Conservation (phyloP, 2,329 filamentous ascomycete genomes). For the Alternaria metachromatica region DNA sequence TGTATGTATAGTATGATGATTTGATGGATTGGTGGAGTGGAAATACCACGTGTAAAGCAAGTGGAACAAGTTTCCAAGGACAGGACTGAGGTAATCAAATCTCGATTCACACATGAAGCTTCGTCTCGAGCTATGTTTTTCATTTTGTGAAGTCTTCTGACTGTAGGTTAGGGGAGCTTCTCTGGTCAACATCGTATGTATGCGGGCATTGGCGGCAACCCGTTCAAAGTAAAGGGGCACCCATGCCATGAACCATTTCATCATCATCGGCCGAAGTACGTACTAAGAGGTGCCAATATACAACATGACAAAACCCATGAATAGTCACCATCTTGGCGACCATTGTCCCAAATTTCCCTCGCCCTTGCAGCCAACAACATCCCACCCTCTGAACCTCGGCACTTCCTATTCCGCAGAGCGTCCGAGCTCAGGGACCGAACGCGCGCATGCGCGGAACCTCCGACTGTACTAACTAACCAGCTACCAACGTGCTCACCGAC, state of each 20-base stretch:
- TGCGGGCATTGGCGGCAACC: background rate
- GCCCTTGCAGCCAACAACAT: constrained; percentile 9
- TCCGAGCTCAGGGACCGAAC: constrained; percentile 16
- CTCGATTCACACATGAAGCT: background rate
- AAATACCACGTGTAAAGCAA: constrained; percentile 10
- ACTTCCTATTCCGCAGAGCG: constrained; percentile 9
- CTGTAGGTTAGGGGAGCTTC: too few relatives aligned
- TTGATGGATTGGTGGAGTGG: constrained; percentile 9
- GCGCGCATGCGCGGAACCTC: constrained; percentile 5
- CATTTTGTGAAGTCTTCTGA: too few relatives aligned
- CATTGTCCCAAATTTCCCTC: background rate
- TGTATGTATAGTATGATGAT: constrained; percentile 31
- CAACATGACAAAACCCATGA: background rate
- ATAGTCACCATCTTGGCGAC: constrained; percentile 2
- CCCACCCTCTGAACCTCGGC: constrained; percentile 19
- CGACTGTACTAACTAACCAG: too few relatives aligned
- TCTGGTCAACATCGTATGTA: too few relatives aligned
- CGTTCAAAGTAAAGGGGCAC: background rate
- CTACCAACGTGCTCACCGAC: constrained; percentile 19
- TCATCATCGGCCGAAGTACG: background rate
- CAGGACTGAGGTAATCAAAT: background rate
- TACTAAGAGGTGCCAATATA: background rate
- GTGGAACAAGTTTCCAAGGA: background rate
- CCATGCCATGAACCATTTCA: background rate
- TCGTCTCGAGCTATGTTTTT: too few relatives aligned